These are phyloP conservation scores for Styphnolobium japonicum DNA, from an alignment of 306 rosid species.

Conservation along the genomic window DNA sequence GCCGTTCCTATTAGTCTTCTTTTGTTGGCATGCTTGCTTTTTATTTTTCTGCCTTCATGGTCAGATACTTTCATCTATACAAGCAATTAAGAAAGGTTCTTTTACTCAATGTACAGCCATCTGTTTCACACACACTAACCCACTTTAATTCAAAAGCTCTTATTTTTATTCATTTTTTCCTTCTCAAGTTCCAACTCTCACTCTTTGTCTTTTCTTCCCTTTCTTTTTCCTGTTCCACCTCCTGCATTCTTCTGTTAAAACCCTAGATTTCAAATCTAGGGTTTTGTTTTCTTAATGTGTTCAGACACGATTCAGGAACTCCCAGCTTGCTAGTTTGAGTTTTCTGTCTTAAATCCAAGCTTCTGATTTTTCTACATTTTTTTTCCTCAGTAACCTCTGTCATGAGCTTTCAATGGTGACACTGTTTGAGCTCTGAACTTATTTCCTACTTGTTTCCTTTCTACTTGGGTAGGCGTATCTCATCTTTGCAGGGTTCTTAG, in stretches of 20 bases:
- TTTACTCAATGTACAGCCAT: conserved; percentile 22
- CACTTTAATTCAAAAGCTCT: conserved; percentile 38
- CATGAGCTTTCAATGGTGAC: conserved; percentile 10
- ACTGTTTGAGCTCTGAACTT: conserved; percentile 33
- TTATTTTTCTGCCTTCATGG: conserved; percentile 2
- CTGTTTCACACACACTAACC: conserved; percentile 34
- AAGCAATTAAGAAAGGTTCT: background rate
- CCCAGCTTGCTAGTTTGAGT: conserved; percentile 22
- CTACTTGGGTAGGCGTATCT: background rate
- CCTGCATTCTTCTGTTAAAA: conserved; percentile 64
- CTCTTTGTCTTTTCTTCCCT: conserved; percentile 24
- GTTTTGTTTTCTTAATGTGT: conserved; percentile 47
- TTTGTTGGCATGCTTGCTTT: conserved; percentile 12
- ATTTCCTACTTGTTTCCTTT: background rate
- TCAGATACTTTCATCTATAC: conserved; percentile 16
- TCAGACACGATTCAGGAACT: conserved; percentile 26
- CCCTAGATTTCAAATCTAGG: conserved; percentile 95
- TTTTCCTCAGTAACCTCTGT: conserved; percentile 19
- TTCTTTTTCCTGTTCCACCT: conserved; percentile 14
- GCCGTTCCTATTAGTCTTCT: conserved; percentile 17
- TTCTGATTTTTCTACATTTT: conserved; percentile 47
- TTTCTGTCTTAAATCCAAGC: conserved; percentile 28
- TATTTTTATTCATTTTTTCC: conserved; percentile 17
- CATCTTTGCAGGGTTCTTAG: conserved; percentile 23
- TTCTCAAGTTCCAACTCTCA: conserved; percentile 31